These are phyloP conservation scores for Phyllostachys edulis DNA, from an alignment of 176 grass and related monocot species.

Conservation along the genomic window DNA sequence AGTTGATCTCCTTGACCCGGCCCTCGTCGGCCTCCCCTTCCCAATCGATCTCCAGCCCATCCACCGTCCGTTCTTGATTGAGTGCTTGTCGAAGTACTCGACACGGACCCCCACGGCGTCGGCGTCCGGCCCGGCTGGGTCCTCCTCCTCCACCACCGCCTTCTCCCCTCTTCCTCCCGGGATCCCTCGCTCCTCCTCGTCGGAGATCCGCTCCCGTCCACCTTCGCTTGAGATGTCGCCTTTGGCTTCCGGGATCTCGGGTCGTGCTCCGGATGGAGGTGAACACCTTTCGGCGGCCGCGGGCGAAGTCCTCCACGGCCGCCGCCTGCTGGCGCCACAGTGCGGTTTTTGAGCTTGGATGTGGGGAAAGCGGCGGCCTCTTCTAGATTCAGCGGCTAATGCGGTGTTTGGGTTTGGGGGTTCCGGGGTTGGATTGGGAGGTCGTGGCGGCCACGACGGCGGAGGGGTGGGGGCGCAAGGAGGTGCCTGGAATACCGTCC, in stretches of 20 bases:
- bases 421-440: constrained; percentile 22
- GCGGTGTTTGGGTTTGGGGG: constrained; percentile 8
- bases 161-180: constrained; percentile 27
- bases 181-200: neutral
- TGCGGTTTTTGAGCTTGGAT: constrained; percentile 51
- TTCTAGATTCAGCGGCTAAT: neutral
- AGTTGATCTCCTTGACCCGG: constrained; percentile 97
- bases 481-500: constrained; percentile 1
- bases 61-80: constrained; percentile 82
- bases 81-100: constrained; percentile 93
- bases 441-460: constrained; percentile 29
- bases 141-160: constrained; percentile 77
- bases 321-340: constrained; percentile 52
- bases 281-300: constrained; percentile 70
- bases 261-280: constrained; percentile 61
- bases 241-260: constrained; percentile 49
- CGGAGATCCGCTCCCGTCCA: neutral
- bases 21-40: constrained; percentile 79
- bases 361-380: constrained; percentile 2
- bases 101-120: constrained; percentile 77
- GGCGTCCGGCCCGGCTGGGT: constrained; percentile 77
- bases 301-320: constrained; percentile 77
- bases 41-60: constrained; percentile 91
- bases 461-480: constrained; percentile 26
- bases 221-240: constrained; percentile 51